Conservation (phyloP, 176 grass and related monocot species). For the Oryza punctata region DNA sequence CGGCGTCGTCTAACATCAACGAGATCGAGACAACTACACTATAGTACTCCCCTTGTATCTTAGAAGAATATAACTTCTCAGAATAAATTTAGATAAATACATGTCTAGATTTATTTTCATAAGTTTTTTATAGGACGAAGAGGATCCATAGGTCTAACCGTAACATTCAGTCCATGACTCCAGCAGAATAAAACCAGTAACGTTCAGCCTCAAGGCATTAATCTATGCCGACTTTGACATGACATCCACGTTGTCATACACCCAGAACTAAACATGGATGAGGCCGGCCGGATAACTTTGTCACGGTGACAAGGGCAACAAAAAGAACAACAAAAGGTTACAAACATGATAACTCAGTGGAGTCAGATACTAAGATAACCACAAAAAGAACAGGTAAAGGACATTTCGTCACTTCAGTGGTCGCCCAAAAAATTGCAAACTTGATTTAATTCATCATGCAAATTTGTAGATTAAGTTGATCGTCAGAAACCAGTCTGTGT, state of each 20-base stretch:
- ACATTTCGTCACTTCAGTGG: not conserved
- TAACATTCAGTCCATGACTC: no score
- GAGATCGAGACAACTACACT: no score
- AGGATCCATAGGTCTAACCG: no score
- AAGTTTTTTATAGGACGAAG: no score
- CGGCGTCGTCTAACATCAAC: not conserved
- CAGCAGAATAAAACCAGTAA: not conserved
- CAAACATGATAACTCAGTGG: not conserved
- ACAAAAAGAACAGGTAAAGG: not conserved
- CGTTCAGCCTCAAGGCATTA: not conserved
- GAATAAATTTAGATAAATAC: no score
- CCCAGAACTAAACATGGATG: not conserved
- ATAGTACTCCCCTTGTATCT: no score
- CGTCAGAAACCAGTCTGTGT: not conserved
- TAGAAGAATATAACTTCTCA: no score
- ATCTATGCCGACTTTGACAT: not conserved
- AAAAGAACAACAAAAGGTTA: not conserved
- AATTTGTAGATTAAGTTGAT: not conserved
- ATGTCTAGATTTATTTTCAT: no score
- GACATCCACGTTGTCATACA: not conserved
- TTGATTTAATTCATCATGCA: not conserved
- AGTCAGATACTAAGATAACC: not conserved
- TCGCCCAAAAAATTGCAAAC: not conserved
- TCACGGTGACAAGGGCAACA: not conserved
- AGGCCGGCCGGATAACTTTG: not conserved